phyloP scores from a whole-genome alignment of 306 rosid species.

The Ochetophila trinervis region DNA sequence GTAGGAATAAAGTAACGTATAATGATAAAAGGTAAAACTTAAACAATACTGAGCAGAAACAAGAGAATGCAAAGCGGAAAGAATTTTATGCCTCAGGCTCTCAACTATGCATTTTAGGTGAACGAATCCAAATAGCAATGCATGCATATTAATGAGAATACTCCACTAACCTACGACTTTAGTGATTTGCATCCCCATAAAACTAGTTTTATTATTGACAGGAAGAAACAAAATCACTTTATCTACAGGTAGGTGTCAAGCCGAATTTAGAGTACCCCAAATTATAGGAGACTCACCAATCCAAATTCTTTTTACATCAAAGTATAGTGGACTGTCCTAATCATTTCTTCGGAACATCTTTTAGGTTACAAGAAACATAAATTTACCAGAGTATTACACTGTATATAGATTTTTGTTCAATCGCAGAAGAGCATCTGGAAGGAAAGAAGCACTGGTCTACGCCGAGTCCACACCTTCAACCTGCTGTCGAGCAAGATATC shows the following conservation, averaged over 20 bases:
- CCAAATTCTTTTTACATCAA: conserved; percentile 19
- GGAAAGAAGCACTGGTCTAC: conserved; percentile 35
- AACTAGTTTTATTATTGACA: conserved; percentile 22
- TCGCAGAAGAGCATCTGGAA: conserved; percentile 13
- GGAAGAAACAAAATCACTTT: conserved; percentile 32
- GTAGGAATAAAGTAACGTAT: no score
- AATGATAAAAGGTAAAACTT: no score
- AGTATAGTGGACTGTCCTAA: conserved; percentile 22
- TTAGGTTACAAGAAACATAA: conserved; percentile 2
- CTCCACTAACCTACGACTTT: neutral
- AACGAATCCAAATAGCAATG: neutral
- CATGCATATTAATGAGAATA: neutral
- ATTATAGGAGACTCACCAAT: conserved; percentile 27
- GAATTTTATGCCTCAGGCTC: no score
- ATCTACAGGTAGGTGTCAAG: conserved; percentile 38
- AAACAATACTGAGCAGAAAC: no score
- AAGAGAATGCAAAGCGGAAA: no score
- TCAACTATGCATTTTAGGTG: no score
- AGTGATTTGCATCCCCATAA: conserved; percentile 8
- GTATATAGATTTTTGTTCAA: conserved; percentile 13
- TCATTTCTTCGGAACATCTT: conserved; percentile 22
- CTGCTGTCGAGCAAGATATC: conserved; percentile 90
- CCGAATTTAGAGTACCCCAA: conserved; percentile 26
- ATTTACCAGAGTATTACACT: conserved; percentile 8
- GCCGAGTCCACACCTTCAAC: conserved; percentile 75